Percentiles rank a stretch among this genome's conserved stretches.
Evolutionary conservation across 257 asterid species (phyloP).

Genomic region (Henckelia pumila): DNA sequence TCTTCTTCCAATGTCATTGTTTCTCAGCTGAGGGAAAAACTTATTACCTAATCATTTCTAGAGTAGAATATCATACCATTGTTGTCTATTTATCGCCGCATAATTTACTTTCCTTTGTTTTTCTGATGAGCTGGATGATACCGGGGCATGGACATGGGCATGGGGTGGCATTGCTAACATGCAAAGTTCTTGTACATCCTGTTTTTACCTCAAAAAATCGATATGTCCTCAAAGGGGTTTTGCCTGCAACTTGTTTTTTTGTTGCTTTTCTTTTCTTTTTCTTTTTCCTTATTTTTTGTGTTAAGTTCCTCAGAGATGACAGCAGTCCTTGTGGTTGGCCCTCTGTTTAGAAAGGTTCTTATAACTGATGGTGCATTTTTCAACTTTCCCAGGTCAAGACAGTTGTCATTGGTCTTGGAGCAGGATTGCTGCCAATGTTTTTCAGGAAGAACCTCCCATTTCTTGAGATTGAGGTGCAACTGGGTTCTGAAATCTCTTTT

Average conservation of each 20-base stretch:
- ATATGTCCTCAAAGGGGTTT: conserved; percentile 2
- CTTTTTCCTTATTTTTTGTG: not conserved
- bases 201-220: not conserved
- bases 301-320: conserved; percentile 6
- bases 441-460: conserved; percentile 55
- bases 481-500: conserved; percentile 3
- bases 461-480: conserved; percentile 59
- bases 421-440: conserved; percentile 96
- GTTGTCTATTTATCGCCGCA: not conserved
- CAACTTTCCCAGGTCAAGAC: conserved; percentile 53
- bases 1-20: conserved; percentile 1
- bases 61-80: not conserved
- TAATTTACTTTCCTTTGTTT: not conserved
- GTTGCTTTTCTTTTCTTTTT: not conserved
- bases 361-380: conserved; percentile 21
- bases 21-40: conserved; percentile 6
- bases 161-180: conserved; percentile 1
- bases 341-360: not conserved
- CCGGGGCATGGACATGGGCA: conserved; percentile 4
- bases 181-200: not conserved
- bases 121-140: not conserved
- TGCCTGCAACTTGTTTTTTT: not conserved
- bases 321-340: not conserved
- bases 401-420: conserved; percentile 91
- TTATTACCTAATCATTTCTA: not conserved